Conservation (phyloP, 768 basidiomycete species). For the Tricholoma terreum region DNA sequence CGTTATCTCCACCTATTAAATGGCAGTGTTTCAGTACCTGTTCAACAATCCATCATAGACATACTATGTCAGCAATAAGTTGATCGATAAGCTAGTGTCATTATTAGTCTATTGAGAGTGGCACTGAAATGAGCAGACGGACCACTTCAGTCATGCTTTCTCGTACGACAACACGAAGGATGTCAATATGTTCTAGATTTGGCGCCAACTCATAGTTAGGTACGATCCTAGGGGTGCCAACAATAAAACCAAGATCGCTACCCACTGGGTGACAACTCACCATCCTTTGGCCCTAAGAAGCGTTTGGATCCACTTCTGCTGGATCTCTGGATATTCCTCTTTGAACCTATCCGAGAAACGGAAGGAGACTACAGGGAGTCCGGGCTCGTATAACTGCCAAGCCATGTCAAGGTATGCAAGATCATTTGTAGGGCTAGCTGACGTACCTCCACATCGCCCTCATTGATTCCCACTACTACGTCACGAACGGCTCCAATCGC, state of each 20-base stretch:
- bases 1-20: slow-evolving; percentile 57
- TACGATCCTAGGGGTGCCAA: slow-evolving; percentile 37
- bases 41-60: slow-evolving; percentile 19
- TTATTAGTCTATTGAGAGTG: slow-evolving; percentile 39
- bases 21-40: not conserved
- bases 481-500: slow-evolving; percentile 33
- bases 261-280: slow-evolving; percentile 30
- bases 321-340: slow-evolving; percentile 49
- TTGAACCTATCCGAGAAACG: slow-evolving; percentile 57
- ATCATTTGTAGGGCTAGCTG: not conserved
- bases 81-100: slow-evolving; percentile 52
- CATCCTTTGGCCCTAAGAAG: slow-evolving; percentile 51
- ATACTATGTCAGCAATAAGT: slow-evolving; percentile 66
- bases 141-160: slow-evolving; percentile 55
- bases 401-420: slow-evolving; percentile 14
- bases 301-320: slow-evolving; percentile 61
- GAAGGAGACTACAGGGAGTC: slow-evolving; percentile 68
- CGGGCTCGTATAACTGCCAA: slow-evolving; percentile 46
- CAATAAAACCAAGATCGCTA: not conserved
- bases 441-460: slow-evolving; percentile 56
- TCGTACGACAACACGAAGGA: slow-evolving; percentile 64
- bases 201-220: slow-evolving; percentile 56
- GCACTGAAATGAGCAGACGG: slow-evolving; percentile 39
- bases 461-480: slow-evolving; percentile 39
- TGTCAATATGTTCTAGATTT: slow-evolving; percentile 49